phyloP scores from a whole-genome alignment of 2,329 filamentous ascomycete species.

The Fusarium staphyleae region DNA sequence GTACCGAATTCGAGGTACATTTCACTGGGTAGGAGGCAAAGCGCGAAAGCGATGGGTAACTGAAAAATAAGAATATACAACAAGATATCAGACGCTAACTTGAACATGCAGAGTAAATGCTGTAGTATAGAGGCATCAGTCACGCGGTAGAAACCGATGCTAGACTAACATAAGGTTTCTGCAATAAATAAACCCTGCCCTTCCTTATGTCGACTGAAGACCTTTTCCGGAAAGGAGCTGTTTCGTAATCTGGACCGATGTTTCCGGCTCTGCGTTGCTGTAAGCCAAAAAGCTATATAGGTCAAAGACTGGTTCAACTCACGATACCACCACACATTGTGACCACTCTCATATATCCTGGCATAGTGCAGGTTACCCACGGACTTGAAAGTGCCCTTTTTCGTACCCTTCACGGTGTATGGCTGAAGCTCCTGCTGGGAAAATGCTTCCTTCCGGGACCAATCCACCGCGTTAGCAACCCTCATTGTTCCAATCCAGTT shows the following conservation, averaged over 20 bases:
- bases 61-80: too few species aligned
- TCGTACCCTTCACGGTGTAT: background rate
- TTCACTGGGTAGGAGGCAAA: too few species aligned
- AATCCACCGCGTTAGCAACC: background rate
- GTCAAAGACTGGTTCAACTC: background rate
- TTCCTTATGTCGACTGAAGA: background rate
- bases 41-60: too few species aligned
- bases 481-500: background rate
- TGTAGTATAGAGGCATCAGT: too few species aligned
- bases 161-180: too few species aligned
- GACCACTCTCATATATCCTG: background rate
- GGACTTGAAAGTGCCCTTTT: background rate
- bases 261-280: background rate
- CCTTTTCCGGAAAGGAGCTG: background rate
- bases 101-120: too few species aligned
- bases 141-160: too few species aligned
- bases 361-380: background rate
- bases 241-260: background rate
- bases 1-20: too few species aligned
- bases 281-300: background rate
- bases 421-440: background rate
- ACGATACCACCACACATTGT: constrained; percentile 3
- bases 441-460: background rate
- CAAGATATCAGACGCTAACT: too few species aligned
- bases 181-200: too few species aligned